Conservation (phyloP, 345 rosid species). For the Nephelium lappaceum region DNA sequence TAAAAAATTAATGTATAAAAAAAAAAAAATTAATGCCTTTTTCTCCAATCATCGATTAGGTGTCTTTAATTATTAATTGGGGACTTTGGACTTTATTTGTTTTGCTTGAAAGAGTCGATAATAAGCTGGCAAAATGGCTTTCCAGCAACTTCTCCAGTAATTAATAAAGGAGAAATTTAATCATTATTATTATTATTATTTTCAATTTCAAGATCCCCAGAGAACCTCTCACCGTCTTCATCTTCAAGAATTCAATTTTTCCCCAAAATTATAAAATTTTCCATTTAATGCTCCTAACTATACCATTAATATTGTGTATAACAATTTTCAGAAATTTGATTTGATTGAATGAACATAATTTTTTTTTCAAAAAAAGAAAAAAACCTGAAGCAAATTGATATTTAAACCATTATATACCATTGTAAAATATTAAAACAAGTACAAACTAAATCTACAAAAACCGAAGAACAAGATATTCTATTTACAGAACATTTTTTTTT, state of each 20-base stretch:
- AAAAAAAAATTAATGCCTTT: no score
- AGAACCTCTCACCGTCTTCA: not conserved
- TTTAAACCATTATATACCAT: not conserved
- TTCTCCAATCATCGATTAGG: no score
- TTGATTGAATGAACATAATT: not conserved
- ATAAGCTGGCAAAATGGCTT: conserved; percentile 32
- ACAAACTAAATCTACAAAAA: not conserved
- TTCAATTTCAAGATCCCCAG: not conserved
- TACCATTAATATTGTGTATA: not conserved
- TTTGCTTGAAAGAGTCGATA: not conserved
- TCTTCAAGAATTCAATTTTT: conserved; percentile 1
- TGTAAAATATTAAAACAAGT: not conserved
- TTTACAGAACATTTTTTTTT: not conserved
- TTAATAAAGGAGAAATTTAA: not conserved
- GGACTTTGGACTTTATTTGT: not conserved
- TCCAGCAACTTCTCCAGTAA: conserved; percentile 17
- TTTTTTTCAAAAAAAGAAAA: not conserved
- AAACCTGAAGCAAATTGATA: not conserved
- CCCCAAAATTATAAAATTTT: not conserved
- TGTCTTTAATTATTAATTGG: not conserved
- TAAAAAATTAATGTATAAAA: no score
- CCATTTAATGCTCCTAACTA: not conserved
- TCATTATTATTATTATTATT: not conserved
- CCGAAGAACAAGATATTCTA: not conserved
- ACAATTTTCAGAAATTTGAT: not conserved